Evolutionary conservation across 164 flowering plant species (phyloP), one percentile per base, ranked within the genome.

Genomic region (Pachysandra terminalis): DNA sequence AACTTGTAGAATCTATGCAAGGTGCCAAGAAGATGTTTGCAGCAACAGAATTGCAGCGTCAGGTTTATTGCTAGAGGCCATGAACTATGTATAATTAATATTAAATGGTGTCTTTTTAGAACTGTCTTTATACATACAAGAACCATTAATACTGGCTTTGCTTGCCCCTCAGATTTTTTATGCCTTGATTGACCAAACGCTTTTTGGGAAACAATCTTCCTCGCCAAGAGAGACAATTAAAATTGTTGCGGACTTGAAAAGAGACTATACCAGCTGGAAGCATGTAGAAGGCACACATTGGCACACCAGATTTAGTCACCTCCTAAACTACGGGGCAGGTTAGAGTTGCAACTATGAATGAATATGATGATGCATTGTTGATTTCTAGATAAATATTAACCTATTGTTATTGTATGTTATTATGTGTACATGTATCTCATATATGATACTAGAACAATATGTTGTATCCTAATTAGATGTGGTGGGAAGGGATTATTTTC

Each of bases 261-360:
- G 77, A 61, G 71, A 81, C 58, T 69, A 84, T 64, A 87, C 93
- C 19, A 82, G 95, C 73, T 88, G 93, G 90, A 87, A 83, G 69
- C 86, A 96, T 77, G 93, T 86, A 45, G 97, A 93, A 59, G 99
- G 98, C 53, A 91, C 96, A 24, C 88, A 89, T 70, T 89, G 97
- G 99, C 96, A 90, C 61, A 83, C 94, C 52, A 85, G 98, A 73
- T 96, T 96, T 78, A 88, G 65, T 71, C 98, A 96, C 83, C 85
- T 96, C 51, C 61, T 90, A 61, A 87, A 80, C 70, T 96, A 96
- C 73, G 99, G 99, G 60, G 98, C 95, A 77, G 98, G 99, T 92
- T 55, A 1, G 28, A 49, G 53, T 1, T 32, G 1, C 41, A 25
- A 19, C 56, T 21, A 32, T 32, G 26, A n/a, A 22, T 55, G 16